phyloP scores from a whole-genome alignment of 1,284 basidiomycete genomes.

The Rhizoctonia solani region DNA sequence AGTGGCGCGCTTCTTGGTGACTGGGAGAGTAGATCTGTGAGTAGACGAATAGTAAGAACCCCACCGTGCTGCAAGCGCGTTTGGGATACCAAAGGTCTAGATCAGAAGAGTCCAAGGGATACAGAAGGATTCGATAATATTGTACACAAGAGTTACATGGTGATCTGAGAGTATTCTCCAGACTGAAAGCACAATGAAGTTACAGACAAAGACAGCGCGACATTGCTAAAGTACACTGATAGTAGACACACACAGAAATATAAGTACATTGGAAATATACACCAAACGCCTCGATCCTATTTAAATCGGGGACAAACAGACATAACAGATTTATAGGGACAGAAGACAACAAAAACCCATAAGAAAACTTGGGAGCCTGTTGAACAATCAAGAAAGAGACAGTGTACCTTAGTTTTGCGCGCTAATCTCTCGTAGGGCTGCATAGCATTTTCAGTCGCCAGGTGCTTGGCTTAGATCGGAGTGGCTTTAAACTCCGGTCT shows the following conservation, averaged over 20 bases:
- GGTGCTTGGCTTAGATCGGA: background rate
- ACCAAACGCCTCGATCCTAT: background rate
- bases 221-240: constrained; percentile 21
- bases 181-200: constrained; percentile 2
- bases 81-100: too few relatives aligned
- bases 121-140: background rate
- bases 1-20: background rate
- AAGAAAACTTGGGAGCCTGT: background rate
- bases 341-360: background rate
- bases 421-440: background rate
- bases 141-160: constrained; percentile 19
- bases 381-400: background rate
- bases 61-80: too few relatives aligned
- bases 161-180: background rate
- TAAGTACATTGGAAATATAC: constrained; percentile 30
- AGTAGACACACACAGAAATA: background rate
- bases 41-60: too few relatives aligned
- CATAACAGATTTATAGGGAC: background rate
- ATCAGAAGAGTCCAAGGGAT: background rate
- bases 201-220: constrained; percentile 8
- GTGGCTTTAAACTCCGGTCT: background rate
- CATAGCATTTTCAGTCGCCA: constrained; percentile 1
- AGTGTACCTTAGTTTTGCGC: constrained; percentile 3
- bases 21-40: too few relatives aligned
- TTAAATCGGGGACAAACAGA: background rate